phyloP scores from a whole-genome alignment of 495 filamentous ascomycete species.

The Xylaria venustula region DNA sequence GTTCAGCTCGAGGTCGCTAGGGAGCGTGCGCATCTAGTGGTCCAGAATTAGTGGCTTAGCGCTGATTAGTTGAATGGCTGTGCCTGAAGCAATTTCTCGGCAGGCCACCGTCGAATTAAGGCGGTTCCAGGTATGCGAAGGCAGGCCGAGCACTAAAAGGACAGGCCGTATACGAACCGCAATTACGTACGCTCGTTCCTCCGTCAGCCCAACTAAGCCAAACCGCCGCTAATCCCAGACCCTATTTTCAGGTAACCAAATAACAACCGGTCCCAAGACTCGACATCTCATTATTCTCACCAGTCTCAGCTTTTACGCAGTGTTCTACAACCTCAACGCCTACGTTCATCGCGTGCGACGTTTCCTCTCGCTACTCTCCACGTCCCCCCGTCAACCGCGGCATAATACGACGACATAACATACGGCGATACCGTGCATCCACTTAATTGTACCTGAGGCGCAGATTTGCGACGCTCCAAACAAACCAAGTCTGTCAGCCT shows the following conservation, averaged over 20 bases:
- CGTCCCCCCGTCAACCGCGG: neutral
- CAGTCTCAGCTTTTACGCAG: neutral
- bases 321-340: neutral
- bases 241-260: slow-evolving; percentile 3
- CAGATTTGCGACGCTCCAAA: neutral
- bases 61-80: slow-evolving; percentile 13
- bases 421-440: neutral
- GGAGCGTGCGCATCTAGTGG: neutral
- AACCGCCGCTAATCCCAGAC: neutral
- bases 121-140: no score
- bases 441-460: neutral
- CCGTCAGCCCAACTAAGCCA: slow-evolving; percentile 8
- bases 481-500: neutral
- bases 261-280: neutral
- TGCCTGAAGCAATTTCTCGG: slow-evolving; percentile 1
- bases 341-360: neutral
- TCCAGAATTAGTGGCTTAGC: slow-evolving; percentile 7
- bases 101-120: slow-evolving; percentile 2
- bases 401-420: neutral
- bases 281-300: neutral
- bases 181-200: no score
- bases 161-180: no score
- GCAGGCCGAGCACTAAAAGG: neutral
- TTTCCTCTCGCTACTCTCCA: neutral
- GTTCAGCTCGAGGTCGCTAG: slow-evolving; percentile 1